Evolutionary conservation across 2,329 filamentous ascomycete species (phyloP).

Genomic region (Trichoderma arundinaceum): DNA sequence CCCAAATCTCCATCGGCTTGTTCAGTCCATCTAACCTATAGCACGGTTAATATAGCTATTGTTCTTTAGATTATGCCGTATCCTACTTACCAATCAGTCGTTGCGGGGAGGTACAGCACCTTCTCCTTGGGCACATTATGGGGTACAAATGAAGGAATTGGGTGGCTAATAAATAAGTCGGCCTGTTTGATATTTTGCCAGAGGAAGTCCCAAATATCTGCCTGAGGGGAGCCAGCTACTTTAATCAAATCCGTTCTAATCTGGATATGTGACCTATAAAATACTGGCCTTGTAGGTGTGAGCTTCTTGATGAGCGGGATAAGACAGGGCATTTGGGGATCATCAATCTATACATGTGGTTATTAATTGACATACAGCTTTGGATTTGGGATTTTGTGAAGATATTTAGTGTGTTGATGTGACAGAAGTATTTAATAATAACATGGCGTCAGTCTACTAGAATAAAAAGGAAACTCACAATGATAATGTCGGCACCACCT

Average conservation of each 20-base stretch:
- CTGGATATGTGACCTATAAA: slow-evolving; percentile 85
- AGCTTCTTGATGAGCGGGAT: slow-evolving; percentile 75
- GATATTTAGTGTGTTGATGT: no score
- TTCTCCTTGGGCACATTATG: slow-evolving; percentile 67
- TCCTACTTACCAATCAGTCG: slow-evolving; percentile 68
- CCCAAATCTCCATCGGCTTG: slow-evolving; percentile 73
- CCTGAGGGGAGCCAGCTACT: slow-evolving; percentile 67
- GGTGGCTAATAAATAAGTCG: slow-evolving; percentile 83
- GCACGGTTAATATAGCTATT: not conserved
- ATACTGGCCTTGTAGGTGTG: slow-evolving; percentile 74
- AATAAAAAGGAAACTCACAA: slow-evolving; percentile 52
- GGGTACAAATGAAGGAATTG: slow-evolving; percentile 77
- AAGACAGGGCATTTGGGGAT: slow-evolving; percentile 82
- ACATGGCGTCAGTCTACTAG: not conserved
- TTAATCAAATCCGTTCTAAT: slow-evolving; percentile 75
- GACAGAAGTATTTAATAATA: not conserved
- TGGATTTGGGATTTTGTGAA: no score
- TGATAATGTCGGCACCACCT: slow-evolving; percentile 76
- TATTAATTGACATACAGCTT: no score
- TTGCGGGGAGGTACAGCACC: slow-evolving; percentile 78
- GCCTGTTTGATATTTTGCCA: slow-evolving; percentile 73
- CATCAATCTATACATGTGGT: slow-evolving; percentile 63
- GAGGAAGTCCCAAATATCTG: slow-evolving; percentile 75
- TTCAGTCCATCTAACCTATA: slow-evolving; percentile 74
- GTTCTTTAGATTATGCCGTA: accelerated